Base-by-base conservation (phyloP, 768 basidiomycete species). In the Strobilomyces echinocephalus region DNA sequence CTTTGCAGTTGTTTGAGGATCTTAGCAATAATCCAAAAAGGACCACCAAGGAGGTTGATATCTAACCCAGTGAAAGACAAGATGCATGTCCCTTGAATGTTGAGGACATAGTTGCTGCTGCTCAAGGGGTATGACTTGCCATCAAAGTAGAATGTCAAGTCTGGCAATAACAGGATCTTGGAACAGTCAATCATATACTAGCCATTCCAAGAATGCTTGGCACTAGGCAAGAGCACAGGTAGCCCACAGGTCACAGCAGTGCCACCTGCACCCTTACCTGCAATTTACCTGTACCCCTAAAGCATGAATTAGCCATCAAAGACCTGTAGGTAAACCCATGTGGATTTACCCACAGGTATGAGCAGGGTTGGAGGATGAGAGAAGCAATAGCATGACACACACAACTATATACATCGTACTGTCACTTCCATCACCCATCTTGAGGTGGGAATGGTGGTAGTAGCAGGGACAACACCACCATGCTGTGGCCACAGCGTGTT, bases 161-260 rank as follows among this genome's bases (percentile, higher is more conserved):
- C 85, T 9, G 97, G 97, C 36, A 99, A 82, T 26, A 65, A 68
- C n/a, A 90, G 76, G 57, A 98, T 85, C 65, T 82, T 92, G 55
- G 82, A 73, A 69, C 97, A 98, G 59, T 94, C 91, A 56, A 99
- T 77, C 24, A 83, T 83, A 67, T 95, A 97, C 72, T 97, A 95
- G 38, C 95, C 97, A 66, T 89, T 97, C 95, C 95, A 98, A 2
- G 86, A 83, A 66, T 87, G 91, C 74, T 81, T 88, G 14, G 95
- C 95, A 54, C 97, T 38, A 38, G 36, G 36, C 36, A 38, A 38
- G 36, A 38, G 36, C 36, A 38, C 36, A 16, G 36, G 36, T 38
- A 38, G 8, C 28, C 28, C 8, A 8, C 28, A 28, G 28, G 28
- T 28, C 28, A 28, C 8, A 28, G 28, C 28, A 28, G 28, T 28